phyloP scores from a whole-genome alignment of 108 stramenopile genomes.

The Cylindrotheca closterium region DNA sequence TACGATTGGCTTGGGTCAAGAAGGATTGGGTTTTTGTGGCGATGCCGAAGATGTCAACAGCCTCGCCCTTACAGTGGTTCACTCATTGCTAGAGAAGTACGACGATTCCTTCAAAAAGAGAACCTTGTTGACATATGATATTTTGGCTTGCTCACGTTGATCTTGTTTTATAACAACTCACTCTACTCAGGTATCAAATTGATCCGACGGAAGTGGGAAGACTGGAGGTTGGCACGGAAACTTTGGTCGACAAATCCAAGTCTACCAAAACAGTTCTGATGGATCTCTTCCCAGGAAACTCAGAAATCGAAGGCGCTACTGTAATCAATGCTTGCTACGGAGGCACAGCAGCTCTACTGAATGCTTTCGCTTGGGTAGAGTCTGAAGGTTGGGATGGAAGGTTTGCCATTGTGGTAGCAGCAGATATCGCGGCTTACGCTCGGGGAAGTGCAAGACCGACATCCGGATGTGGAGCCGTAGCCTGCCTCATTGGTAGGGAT shows the following conservation, averaged over 20 bases:
- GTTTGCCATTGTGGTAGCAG: conserved; percentile 95
- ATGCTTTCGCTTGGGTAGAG: conserved; percentile 92
- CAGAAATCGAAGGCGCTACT: conserved; percentile 95
- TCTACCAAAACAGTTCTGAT: conserved; percentile 95
- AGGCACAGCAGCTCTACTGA: conserved; percentile 95
- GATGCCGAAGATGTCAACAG: conserved; percentile 96
- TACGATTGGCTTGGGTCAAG: conserved; percentile 95
- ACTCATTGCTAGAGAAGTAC: conserved; percentile 89
- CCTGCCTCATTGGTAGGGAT: conserved; percentile 90
- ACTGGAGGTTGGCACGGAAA: conserved; percentile 95
- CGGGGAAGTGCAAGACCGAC: conserved; percentile 95
- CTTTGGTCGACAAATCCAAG: conserved; percentile 96
- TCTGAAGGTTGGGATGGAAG: conserved; percentile 92
- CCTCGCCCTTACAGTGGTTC: conserved; percentile 90
- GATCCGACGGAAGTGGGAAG: conserved; percentile 82
- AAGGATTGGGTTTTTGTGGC: conserved; percentile 88
- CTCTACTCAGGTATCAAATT: conserved; percentile 67
- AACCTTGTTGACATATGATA: not conserved
- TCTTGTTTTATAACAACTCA: not conserved
- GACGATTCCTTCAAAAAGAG: conserved; percentile 6
- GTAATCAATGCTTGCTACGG: conserved; percentile 98
- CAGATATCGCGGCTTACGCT: conserved; percentile 94
- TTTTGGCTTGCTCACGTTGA: not conserved
- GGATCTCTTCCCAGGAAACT: conserved; percentile 86
- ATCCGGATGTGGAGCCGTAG: conserved; percentile 95